Conservation (phyloP, 352 stramenopile genomes). For the Halophytophthora polymorphica region DNA sequence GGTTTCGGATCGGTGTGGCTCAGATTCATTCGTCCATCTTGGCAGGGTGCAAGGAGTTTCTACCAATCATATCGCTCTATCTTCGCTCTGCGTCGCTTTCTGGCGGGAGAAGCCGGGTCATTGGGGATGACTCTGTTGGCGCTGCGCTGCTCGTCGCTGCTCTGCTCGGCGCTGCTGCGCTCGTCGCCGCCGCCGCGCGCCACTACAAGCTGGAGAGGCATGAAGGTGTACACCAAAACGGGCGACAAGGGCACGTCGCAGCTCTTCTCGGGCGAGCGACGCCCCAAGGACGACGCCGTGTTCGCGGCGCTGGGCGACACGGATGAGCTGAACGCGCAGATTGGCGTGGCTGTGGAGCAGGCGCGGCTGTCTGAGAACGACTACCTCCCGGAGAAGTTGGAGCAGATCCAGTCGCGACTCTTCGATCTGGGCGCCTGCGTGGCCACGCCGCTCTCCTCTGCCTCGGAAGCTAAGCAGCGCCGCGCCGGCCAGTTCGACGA, state of each 20-base stretch:
- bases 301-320: slow-evolving; percentile 91
- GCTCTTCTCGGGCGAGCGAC: slow-evolving; percentile 88
- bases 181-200: too few relatives aligned
- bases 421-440: slow-evolving; percentile 90
- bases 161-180: not conserved
- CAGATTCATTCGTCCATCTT: too few relatives aligned
- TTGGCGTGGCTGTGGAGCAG: slow-evolving; percentile 63
- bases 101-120: not conserved
- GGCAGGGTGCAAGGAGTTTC: not conserved
- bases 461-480: slow-evolving; percentile 63
- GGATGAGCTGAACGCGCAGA: slow-evolving; percentile 88
- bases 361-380: slow-evolving; percentile 31
- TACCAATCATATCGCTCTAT: not conserved
- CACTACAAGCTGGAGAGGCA: slow-evolving; percentile 16
- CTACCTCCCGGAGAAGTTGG: slow-evolving; percentile 58
- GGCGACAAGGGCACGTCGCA: slow-evolving; percentile 91
- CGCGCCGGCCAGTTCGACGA: slow-evolving; percentile 58
- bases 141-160: not conserved
- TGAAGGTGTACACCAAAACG: slow-evolving; percentile 93
- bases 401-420: slow-evolving; percentile 87
- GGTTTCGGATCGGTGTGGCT: too few relatives aligned
- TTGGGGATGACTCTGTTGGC: slow-evolving; percentile 8
- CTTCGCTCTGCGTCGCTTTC: too few relatives aligned
- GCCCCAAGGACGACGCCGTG: slow-evolving; percentile 79
- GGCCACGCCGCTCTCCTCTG: slow-evolving; percentile 73